Base-by-base conservation (phyloP, 2,329 filamentous ascomycete species). In the Penicillium sp. region DNA sequence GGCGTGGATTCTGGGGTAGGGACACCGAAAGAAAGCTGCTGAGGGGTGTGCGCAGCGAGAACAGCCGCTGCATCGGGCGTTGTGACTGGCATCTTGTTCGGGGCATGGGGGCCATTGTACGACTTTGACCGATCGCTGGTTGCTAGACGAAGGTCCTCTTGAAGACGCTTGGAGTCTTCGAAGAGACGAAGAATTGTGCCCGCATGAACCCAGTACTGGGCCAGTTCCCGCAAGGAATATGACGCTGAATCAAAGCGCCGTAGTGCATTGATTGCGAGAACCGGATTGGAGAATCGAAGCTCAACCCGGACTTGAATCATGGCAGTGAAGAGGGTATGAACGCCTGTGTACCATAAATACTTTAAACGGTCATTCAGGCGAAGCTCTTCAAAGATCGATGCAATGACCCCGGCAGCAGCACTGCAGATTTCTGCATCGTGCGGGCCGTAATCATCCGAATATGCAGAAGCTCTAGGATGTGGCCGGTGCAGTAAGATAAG, bases 281-380 rank as follows among this genome's bases (percentile, higher is more conserved):
- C 64, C 3, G 68, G 68, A 31, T 71, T 71, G 2, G 68, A 71
- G 41, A 71, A 71, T 15, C 67, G 66, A 14, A 71, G 59, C 41
- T 71, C 68, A 6, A 71, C 68, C 13, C 68, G 64, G 6, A 71
- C 67, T 56, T 71, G 68, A 18, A 71, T 70, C 68, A 71, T 71
- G 11, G 68, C 68, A 4, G 68, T 71, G 49, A 71, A 71, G 4
- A 71, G 49, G 1, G 67, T 68, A 36, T 70, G 67, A 8, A 71
- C 67, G 3, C 64, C 64, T 13, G 68, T 68, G 38, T 68, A 65
- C 68, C 68, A 71, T 7, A 71, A 54, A 46, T 60, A 68, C 41
- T 68, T 70, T 39, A 71, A 50, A 11, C 64, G 57, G 39, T 69
- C 63, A 23, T 68, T 66, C 14, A 68, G 47, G 7, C 68, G 62